Evolutionary conservation across 2,329 filamentous ascomycete genomes (phyloP).

Genomic region (Aspergillus novoparasiticus): DNA sequence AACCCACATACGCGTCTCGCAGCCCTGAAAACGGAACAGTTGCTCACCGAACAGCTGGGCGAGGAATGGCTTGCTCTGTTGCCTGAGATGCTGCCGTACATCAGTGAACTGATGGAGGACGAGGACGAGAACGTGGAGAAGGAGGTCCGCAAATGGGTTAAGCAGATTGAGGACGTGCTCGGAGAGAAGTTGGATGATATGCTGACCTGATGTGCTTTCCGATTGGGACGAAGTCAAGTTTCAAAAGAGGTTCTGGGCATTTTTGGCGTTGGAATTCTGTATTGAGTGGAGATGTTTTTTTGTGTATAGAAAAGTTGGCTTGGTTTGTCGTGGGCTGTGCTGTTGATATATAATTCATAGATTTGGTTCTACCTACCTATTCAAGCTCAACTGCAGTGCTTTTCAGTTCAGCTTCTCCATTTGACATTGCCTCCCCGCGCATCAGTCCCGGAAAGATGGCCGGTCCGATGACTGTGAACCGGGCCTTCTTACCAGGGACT

Average conservation of each 20-base stretch:
- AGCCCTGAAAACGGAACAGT: constrained; percentile 79
- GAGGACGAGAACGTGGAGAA: constrained; percentile 91
- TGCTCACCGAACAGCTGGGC: constrained; percentile 75
- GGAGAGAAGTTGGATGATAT: constrained; percentile 91
- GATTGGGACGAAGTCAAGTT: neutral
- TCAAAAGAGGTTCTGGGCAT: neutral
- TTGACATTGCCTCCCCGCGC: too few relatives aligned
- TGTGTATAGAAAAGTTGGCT: neutral
- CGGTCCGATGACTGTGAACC: too few relatives aligned
- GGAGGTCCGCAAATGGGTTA: constrained; percentile 88
- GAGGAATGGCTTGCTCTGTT: constrained; percentile 92
- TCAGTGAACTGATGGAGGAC: constrained; percentile 94
- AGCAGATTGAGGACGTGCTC: constrained; percentile 82
- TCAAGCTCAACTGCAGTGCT: too few relatives aligned
- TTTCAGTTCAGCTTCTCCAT: too few relatives aligned
- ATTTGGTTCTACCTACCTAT: neutral
- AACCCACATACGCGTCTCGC: constrained; percentile 73
- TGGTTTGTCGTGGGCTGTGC: neutral
- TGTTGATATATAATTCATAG: constrained; percentile 8
- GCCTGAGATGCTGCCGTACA: constrained; percentile 94
- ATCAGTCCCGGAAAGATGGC: too few relatives aligned
- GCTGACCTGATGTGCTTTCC: constrained; percentile 67
- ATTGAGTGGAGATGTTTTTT: neutral
- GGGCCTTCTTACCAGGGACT: too few relatives aligned
- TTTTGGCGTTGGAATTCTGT: neutral